phyloP scores from a whole-genome alignment of 192 early-diverging fungal species.

The Chytriomyces sp. region DNA sequence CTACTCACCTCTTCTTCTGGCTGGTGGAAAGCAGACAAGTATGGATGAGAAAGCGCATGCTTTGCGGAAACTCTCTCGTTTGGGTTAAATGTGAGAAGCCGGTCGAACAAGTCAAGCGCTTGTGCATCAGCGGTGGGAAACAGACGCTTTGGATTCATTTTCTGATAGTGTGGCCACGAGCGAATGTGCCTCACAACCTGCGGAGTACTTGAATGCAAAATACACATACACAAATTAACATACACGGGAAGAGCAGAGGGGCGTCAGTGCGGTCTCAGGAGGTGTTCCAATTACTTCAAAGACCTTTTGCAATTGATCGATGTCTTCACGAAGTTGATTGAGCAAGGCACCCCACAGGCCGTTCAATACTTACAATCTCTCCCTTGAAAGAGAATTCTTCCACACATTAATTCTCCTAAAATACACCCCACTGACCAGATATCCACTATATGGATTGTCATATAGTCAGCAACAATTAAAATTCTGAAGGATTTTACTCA shows the following conservation, averaged over 20 bases:
- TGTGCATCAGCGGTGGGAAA: slow-evolving; percentile 88
- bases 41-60: slow-evolving; percentile 89
- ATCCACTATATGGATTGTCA: slow-evolving; percentile 66
- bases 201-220: no score
- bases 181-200: slow-evolving; percentile 91
- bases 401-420: slow-evolving; percentile 89
- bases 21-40: slow-evolving; percentile 76
- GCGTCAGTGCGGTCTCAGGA: slow-evolving; percentile 76
- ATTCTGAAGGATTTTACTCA: slow-evolving; percentile 64
- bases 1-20: slow-evolving; percentile 63
- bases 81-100: slow-evolving; percentile 87
- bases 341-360: no score
- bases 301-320: slow-evolving; percentile 95
- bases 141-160: slow-evolving; percentile 76
- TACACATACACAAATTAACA: no score
- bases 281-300: slow-evolving; percentile 97
- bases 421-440: slow-evolving; percentile 99
- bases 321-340: slow-evolving; percentile 58
- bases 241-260: slow-evolving; percentile 54
- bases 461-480: neutral
- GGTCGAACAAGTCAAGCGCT: slow-evolving; percentile 86
- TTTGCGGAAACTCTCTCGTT: slow-evolving; percentile 85
- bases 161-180: slow-evolving; percentile 81
- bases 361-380: slow-evolving; percentile 47
- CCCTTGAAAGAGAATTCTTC: slow-evolving; percentile 62